These are phyloP conservation scores for Allium cepa DNA, from an alignment of 106 monocot species.

Conservation along the genomic window DNA sequence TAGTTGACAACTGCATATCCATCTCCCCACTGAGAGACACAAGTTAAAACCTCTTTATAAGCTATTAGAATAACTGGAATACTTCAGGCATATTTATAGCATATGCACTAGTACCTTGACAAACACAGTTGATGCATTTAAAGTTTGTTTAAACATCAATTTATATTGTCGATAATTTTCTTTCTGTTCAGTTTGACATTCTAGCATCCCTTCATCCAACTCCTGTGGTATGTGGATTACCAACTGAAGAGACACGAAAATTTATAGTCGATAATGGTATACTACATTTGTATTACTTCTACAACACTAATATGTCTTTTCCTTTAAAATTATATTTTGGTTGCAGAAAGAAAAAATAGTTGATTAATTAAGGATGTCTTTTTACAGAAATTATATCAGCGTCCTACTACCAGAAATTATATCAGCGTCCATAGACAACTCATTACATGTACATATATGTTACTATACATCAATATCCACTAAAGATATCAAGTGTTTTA, in stretches of 20 bases:
- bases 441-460: too few species aligned
- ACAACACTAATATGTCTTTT: not conserved
- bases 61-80: too few species aligned
- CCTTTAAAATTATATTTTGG: not conserved
- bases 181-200: conserved; percentile 57
- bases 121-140: not conserved
- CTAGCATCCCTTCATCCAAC: conserved; percentile 81
- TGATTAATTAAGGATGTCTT: not conserved
- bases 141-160: not conserved
- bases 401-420: too few species aligned
- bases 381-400: conserved; percentile 52
- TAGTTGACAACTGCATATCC: too few species aligned
- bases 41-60: too few species aligned
- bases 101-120: not conserved
- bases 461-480: too few species aligned
- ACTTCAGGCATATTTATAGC: too few species aligned
- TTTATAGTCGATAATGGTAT: conserved; percentile 82
- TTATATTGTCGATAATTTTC: not conserved
- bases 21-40: too few species aligned
- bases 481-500: too few species aligned
- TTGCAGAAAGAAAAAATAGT: not conserved
- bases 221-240: conserved; percentile 89
- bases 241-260: conserved; percentile 56
- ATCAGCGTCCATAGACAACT: too few species aligned
- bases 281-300: not conserved